Evolutionary conservation across 441 rosid species (phyloP).

Genomic region (Gossypium davidsonii): DNA sequence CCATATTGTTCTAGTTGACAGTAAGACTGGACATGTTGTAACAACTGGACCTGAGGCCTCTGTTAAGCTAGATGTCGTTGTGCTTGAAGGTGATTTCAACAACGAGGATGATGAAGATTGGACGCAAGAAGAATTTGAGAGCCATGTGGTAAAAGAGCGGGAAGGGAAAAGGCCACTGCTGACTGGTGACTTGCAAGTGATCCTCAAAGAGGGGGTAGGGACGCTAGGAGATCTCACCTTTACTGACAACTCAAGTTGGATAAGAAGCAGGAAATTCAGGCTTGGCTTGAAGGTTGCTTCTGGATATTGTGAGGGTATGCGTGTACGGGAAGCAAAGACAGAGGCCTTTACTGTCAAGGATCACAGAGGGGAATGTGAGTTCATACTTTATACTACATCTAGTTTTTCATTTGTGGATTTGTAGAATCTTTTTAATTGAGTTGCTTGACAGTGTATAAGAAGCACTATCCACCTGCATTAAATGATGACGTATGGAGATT

Average conservation of each 20-base stretch:
- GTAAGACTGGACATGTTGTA: constrained; percentile 57
- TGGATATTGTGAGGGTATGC: constrained; percentile 75
- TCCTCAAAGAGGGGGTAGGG: constrained; percentile 96
- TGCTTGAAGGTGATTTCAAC: constrained; percentile 96
- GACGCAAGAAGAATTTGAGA: constrained; percentile 90
- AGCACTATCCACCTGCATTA: constrained; percentile 92
- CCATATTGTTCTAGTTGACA: constrained; percentile 74
- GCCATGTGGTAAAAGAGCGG: constrained; percentile 92
- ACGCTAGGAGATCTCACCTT: constrained; percentile 84
- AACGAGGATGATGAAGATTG: constrained; percentile 87
- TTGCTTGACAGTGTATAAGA: constrained; percentile 74
- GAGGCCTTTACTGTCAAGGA: constrained; percentile 97
- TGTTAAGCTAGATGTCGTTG: constrained; percentile 73
- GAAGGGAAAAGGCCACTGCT: constrained; percentile 96
- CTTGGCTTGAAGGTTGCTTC: constrained; percentile 76
- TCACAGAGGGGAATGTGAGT: constrained; percentile 93
- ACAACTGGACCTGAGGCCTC: constrained; percentile 79
- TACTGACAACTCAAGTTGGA: constrained; percentile 99
- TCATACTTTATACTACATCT: neutral
- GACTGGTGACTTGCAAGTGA: constrained; percentile 77
- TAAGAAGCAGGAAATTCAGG: constrained; percentile 92
- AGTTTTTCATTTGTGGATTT: constrained; percentile 7
- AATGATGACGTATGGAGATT: constrained; percentile 95
- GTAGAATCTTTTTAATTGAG: neutral
- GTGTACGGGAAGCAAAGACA: constrained; percentile 90